These are phyloP conservation scores for Quercus parvula DNA, from an alignment of 306 rosid genomes.

Conservation along the genomic window DNA sequence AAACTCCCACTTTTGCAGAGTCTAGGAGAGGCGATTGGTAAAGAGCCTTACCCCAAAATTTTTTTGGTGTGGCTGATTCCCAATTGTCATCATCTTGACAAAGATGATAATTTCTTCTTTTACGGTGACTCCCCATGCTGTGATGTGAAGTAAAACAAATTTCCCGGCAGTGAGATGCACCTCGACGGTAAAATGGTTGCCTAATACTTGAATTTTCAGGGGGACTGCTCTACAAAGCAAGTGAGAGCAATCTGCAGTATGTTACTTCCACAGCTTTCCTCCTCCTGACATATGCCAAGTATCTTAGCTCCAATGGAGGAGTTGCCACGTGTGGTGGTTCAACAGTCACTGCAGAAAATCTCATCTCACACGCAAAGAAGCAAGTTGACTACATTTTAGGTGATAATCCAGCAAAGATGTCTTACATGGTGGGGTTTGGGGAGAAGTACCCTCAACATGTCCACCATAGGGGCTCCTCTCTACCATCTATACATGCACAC, in stretches of 20 bases:
- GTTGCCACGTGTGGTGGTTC: constrained; percentile 45
- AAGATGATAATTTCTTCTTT: neutral
- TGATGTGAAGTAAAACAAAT: neutral
- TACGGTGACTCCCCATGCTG: neutral
- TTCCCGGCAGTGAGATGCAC: neutral
- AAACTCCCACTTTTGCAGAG: too few species aligned
- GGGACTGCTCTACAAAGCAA: constrained; percentile 66
- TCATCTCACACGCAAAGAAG: constrained; percentile 51
- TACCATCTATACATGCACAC: constrained; percentile 49
- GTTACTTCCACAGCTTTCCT: constrained; percentile 67
- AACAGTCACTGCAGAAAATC: constrained; percentile 35
- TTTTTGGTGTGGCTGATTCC: too few species aligned
- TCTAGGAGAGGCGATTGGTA: too few species aligned
- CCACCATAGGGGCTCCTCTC: constrained; percentile 83
- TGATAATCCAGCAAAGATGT: constrained; percentile 59
- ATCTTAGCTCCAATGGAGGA: constrained; percentile 40
- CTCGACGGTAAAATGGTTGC: neutral
- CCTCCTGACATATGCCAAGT: constrained; percentile 59
- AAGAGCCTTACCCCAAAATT: too few species aligned
- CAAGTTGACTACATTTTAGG: constrained; percentile 89
- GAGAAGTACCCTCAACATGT: constrained; percentile 53
- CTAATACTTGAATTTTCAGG: constrained; percentile 36
- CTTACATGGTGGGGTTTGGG: constrained; percentile 91
- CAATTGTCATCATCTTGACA: neutral
- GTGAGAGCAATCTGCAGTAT: constrained; percentile 81